These are phyloP conservation scores for Salix dunnii DNA, from an alignment of 345 rosid genomes.

Conservation along the genomic window DNA sequence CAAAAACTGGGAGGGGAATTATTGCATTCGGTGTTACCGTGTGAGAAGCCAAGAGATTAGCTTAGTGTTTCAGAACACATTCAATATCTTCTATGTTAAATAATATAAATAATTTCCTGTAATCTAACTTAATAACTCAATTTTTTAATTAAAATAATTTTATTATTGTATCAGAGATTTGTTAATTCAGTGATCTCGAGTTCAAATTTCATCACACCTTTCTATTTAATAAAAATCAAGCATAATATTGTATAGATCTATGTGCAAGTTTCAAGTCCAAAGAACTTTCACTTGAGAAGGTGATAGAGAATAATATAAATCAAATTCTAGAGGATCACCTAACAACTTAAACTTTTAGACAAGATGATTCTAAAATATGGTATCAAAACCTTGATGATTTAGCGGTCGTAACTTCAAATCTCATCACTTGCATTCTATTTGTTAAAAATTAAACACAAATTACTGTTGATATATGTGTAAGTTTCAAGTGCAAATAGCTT, in stretches of 20 bases:
- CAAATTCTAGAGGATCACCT: too few relatives aligned
- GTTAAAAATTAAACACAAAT: too few relatives aligned
- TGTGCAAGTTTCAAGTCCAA: too few relatives aligned
- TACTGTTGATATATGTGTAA: fast-evolving
- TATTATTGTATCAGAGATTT: fast-evolving
- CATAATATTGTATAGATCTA: fast-evolving
- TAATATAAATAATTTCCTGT: too few relatives aligned
- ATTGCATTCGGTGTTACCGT: background rate
- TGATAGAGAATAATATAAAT: too few relatives aligned
- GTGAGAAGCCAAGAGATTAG: background rate
- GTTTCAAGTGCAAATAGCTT: fast-evolving
- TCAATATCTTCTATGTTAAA: too few relatives aligned
- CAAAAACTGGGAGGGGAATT: background rate
- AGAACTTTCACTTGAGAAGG: too few relatives aligned
- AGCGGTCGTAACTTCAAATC: fast-evolving
- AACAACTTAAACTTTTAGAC: fast-evolving
- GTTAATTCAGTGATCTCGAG: fast-evolving
- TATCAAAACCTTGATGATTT: too few relatives aligned
- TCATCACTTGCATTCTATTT: too few relatives aligned
- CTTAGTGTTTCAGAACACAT: fast-evolving
- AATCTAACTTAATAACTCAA: fast-evolving
- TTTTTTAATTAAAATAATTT: fast-evolving
- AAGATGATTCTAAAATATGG: too few relatives aligned
- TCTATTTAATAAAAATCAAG: too few relatives aligned
- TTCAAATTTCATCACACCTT: fast-evolving